Conservation (phyloP, 2,329 filamentous ascomycete genomes). For the Microdochium paspali region DNA sequence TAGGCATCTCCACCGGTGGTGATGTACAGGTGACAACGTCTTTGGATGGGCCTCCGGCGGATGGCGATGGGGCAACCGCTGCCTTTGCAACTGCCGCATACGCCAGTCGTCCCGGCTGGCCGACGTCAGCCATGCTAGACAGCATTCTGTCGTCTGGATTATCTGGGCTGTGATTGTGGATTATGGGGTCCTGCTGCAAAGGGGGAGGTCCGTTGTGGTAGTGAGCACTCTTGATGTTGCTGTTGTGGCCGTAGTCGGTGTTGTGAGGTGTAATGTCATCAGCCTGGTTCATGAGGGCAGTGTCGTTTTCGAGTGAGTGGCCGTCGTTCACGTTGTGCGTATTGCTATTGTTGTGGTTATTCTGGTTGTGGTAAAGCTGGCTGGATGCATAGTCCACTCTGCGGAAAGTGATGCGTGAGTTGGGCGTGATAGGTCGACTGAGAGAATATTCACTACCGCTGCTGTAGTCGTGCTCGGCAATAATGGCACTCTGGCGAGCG, state of each 20-base stretch:
- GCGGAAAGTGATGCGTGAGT: neutral
- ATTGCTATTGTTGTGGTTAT: neutral
- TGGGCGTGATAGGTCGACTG: neutral
- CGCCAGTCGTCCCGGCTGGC: neutral
- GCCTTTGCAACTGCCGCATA: neutral
- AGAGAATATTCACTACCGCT: neutral
- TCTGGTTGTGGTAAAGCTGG: neutral
- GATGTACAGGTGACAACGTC: no score
- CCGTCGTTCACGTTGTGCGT: neutral
- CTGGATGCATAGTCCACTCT: neutral
- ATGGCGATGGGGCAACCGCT: neutral
- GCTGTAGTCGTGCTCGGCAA: neutral
- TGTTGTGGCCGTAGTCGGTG: neutral
- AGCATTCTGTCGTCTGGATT: neutral
- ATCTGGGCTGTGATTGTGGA: neutral
- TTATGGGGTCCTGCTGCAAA: neutral
- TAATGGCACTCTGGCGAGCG: neutral
- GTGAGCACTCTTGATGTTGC: no score
- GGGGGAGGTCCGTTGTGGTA: no score
- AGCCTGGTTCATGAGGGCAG: no score
- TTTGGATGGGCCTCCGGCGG: neutral
- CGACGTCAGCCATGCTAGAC: neutral
- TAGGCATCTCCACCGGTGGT: no score
- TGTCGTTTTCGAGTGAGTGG: no score
- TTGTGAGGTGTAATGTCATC: neutral